Percentiles rank a stretch among this genome's conserved stretches.
These are phyloP conservation scores for Lindgomyces ingoldianus DNA, from an alignment of 495 filamentous ascomycete genomes.

Conservation along the genomic window DNA sequence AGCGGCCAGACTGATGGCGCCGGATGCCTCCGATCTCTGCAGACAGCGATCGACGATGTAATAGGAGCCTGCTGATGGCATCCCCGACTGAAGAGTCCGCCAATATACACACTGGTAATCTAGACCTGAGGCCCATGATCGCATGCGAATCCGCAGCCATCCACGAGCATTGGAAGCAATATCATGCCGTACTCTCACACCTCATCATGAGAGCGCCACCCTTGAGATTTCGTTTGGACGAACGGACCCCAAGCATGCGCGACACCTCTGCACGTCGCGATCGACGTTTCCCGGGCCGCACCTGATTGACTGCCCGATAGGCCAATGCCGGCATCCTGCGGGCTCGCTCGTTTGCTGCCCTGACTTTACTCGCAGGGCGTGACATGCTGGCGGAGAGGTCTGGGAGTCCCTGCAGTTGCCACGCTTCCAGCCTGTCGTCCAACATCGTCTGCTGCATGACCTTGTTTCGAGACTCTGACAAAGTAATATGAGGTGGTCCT, in stretches of 20 bases:
- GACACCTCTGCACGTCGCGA: conserved; percentile 37
- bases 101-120: conserved; percentile 5
- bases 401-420: conserved; percentile 37
- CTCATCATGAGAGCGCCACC: conserved; percentile 21
- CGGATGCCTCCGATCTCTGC: not conserved
- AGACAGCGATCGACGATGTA: conserved; percentile 12
- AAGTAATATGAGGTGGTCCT: conserved; percentile 29
- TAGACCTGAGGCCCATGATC: not conserved
- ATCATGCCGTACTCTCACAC: conserved; percentile 8
- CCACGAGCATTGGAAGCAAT: conserved; percentile 3
- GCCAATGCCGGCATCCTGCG: conserved; percentile 31
- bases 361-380: conserved; percentile 28
- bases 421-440: conserved; percentile 31
- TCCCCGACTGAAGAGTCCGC: not conserved
- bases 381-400: conserved; percentile 6
- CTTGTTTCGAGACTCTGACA: conserved; percentile 25
- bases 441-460: conserved; percentile 16
- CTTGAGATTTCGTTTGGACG: conserved; percentile 28
- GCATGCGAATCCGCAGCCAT: not conserved
- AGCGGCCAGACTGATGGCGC: not conserved
- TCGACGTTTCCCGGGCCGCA: conserved; percentile 34
- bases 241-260: conserved; percentile 28
- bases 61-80: conserved; percentile 1
- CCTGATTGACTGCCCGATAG: conserved; percentile 35
- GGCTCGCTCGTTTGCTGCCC: conserved; percentile 28